Percentiles rank a stretch among this genome's conserved stretches.
Evolutionary conservation across 2,329 filamentous ascomycete genomes (phyloP).

Genomic region (Colletotrichum eleusines): DNA sequence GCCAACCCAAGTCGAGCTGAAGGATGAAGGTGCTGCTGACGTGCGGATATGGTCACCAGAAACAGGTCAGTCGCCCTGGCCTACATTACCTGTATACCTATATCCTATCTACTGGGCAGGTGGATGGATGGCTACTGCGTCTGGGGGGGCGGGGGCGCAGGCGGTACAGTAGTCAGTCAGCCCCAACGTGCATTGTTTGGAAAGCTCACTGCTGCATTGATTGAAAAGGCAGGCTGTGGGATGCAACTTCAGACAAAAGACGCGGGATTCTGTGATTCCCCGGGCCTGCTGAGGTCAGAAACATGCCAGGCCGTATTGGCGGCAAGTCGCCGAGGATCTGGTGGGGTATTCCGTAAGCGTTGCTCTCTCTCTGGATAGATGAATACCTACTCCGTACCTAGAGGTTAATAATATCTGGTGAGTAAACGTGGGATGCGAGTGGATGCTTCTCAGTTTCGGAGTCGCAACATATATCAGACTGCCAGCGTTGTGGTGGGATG

Average conservation of each 20-base stretch:
- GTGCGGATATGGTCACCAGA: constrained; percentile 8
- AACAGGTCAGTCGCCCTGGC: constrained; percentile 2
- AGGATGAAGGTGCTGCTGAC: constrained; percentile 18
- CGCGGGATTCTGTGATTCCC: not conserved
- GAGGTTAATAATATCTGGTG: no score
- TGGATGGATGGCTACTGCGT: constrained; percentile 4
- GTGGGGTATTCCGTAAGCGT: constrained; percentile 14
- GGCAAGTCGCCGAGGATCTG: constrained; percentile 31
- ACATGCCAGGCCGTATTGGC: no score
- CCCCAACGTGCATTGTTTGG: not conserved
- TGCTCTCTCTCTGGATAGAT: no score
- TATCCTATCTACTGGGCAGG: not conserved
- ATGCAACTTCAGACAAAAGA: no score
- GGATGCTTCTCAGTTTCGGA: no score
- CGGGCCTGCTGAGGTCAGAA: no score
- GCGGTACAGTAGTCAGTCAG: not conserved
- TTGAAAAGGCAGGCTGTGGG: not conserved
- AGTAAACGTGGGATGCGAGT: no score
- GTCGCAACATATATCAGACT: no score
- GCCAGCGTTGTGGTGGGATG: no score
- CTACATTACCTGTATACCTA: no score
- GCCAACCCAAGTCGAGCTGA: constrained; percentile 21
- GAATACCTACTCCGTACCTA: no score
- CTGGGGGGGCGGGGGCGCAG: not conserved
- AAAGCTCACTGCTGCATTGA: not conserved